A percentile compares a stretch with the other conserved stretches of the same genome.
These are phyloP conservation scores for Cicer arietinum DNA, from an alignment of 306 rosid species.

Conservation along the genomic window DNA sequence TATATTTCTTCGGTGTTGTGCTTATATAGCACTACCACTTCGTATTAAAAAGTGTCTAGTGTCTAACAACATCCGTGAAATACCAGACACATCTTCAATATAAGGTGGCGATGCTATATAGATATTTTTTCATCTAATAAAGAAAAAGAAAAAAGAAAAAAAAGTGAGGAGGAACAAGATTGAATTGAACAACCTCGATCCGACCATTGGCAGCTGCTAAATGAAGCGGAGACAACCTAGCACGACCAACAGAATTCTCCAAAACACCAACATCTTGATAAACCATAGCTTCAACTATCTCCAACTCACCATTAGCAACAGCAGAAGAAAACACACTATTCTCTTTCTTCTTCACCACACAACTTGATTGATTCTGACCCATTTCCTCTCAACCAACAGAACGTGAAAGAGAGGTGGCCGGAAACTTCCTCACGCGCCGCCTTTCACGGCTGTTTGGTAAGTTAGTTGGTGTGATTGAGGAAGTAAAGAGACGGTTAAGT, in stretches of 20 bases:
- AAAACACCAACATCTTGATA: conserved; percentile 56
- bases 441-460: conserved; percentile 47
- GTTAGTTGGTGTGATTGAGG: neutral
- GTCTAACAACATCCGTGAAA: too few relatives aligned
- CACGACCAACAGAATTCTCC: conserved; percentile 51
- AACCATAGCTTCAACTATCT: conserved; percentile 53
- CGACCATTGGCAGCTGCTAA: conserved; percentile 81
- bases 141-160: neutral
- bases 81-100: neutral
- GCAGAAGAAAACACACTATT: conserved; percentile 68
- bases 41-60: too few relatives aligned
- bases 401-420: conserved; percentile 1
- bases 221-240: conserved; percentile 67
- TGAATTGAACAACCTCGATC: conserved; percentile 65
- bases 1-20: too few relatives aligned
- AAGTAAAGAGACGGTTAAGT: conserved; percentile 31
- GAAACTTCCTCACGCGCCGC: conserved; percentile 54
- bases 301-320: conserved; percentile 67
- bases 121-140: too few relatives aligned
- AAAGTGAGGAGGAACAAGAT: neutral
- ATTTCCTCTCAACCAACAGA: conserved; percentile 48
- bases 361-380: conserved; percentile 82
- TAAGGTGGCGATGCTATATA: too few relatives aligned
- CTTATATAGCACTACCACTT: too few relatives aligned
- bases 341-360: conserved; percentile 45